Evolutionary conservation across 2,329 filamentous ascomycete species (phyloP).

Genomic region (Albifimbria verrucaria): DNA sequence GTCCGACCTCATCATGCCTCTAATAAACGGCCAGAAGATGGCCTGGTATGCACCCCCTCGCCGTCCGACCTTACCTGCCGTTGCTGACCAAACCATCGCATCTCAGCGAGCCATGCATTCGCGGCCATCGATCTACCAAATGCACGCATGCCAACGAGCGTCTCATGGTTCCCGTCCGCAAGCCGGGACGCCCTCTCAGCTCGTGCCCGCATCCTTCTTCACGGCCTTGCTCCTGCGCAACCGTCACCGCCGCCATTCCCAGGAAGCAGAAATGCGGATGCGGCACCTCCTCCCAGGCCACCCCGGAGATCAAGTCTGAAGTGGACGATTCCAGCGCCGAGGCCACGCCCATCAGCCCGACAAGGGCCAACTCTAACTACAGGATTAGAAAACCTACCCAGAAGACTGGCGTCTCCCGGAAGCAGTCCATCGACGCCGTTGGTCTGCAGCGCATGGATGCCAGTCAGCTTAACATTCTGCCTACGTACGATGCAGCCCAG

Average conservation of each 20-base stretch:
- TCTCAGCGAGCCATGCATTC: conserved; percentile 67
- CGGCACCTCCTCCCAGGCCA: conserved; percentile 28
- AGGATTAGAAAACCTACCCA: conserved; percentile 43
- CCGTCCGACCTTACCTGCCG: not conserved
- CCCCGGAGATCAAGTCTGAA: conserved; percentile 17
- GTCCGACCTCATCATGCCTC: conserved; percentile 52
- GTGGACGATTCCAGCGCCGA: conserved; percentile 20
- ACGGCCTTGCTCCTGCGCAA: conserved; percentile 58
- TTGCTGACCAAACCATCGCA: not conserved
- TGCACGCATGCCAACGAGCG: conserved; percentile 67
- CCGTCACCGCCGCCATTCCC: conserved; percentile 63
- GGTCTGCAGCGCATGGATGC: conserved; percentile 51
- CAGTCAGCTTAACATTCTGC: conserved; percentile 47
- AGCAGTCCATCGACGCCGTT: conserved; percentile 47
- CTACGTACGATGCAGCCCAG: conserved; percentile 25
- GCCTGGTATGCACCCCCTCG: conserved; percentile 57
- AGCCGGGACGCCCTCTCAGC: conserved; percentile 68
- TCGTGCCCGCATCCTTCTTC: conserved; percentile 64
- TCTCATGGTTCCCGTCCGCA: conserved; percentile 67
- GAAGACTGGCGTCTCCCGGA: conserved; percentile 34
- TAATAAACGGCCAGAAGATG: conserved; percentile 69
- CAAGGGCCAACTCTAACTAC: conserved; percentile 30
- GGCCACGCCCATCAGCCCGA: conserved; percentile 25
- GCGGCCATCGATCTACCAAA: conserved; percentile 72
- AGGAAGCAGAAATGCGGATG: conserved; percentile 56